A percentile compares a stretch with the other conserved stretches of the same genome.
Evolutionary conservation across 345 rosid genomes (phyloP).

Genomic region (Noccaea bulbosa): DNA sequence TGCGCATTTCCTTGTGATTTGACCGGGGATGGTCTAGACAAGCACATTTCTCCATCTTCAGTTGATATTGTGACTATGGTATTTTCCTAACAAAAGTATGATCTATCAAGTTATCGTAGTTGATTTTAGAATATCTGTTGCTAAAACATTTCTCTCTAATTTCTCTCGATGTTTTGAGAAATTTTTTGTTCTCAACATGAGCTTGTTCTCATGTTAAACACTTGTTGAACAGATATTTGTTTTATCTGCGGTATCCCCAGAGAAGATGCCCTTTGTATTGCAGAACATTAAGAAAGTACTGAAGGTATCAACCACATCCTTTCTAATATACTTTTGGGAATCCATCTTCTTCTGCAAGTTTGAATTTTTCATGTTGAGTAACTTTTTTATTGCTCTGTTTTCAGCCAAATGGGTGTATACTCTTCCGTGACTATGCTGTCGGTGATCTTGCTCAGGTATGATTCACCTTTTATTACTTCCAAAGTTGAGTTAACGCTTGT

Average conservation of each 20-base stretch:
- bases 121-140: slow-evolving; percentile 7
- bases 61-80: slow-evolving; percentile 93
- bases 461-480: slow-evolving; percentile 10
- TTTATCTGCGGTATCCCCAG: slow-evolving; percentile 93
- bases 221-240: slow-evolving; percentile 87
- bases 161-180: neutral
- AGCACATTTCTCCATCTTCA: slow-evolving; percentile 75
- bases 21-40: slow-evolving; percentile 70
- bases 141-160: neutral
- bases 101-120: neutral
- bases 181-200: slow-evolving; percentile 4
- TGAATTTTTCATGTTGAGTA: neutral
- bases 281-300: slow-evolving; percentile 74
- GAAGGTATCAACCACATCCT: slow-evolving; percentile 53
- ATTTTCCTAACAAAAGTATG: slow-evolving; percentile 35
- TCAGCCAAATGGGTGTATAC: slow-evolving; percentile 79
- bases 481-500: neutral
- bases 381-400: slow-evolving; percentile 26
- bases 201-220: slow-evolving; percentile 36
- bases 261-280: slow-evolving; percentile 81
- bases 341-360: neutral
- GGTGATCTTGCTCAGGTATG: slow-evolving; percentile 97
- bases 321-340: neutral
- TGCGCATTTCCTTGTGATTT: slow-evolving; percentile 80
- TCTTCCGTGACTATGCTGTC: slow-evolving; percentile 84